These are phyloP conservation scores for Thelonectria blattea DNA, from an alignment of 2,329 filamentous ascomycete species.

Conservation along the genomic window DNA sequence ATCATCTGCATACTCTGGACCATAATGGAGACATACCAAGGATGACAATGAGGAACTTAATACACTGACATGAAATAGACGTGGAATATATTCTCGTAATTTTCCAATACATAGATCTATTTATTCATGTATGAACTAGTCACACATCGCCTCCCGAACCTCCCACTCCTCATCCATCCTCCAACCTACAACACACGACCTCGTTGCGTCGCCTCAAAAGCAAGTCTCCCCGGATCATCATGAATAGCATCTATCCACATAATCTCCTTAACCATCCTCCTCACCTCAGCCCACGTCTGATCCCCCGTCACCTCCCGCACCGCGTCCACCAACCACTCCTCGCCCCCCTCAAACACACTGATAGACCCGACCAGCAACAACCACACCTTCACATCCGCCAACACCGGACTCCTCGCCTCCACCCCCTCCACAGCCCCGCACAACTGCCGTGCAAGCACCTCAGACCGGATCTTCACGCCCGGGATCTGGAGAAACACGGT, in stretches of 20 bases:
- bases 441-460: slow-evolving; percentile 20
- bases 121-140: too few species aligned
- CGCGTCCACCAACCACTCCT: slow-evolving; percentile 33
- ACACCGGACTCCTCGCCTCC: not conserved
- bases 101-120: too few species aligned
- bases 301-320: slow-evolving; percentile 21
- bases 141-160: too few species aligned
- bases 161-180: too few species aligned
- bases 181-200: not conserved
- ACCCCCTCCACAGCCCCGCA: slow-evolving; percentile 23
- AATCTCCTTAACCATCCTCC: slow-evolving; percentile 25
- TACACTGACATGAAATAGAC: too few species aligned
- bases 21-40: too few species aligned
- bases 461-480: slow-evolving; percentile 27
- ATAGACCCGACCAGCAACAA: slow-evolving; percentile 35
- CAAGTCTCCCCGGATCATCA: slow-evolving; percentile 25
- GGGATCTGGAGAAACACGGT: slow-evolving; percentile 37
- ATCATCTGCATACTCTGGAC: too few species aligned
- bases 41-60: too few species aligned
- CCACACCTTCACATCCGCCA: slow-evolving; percentile 37
- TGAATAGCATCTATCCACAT: slow-evolving; percentile 39
- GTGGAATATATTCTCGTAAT: too few species aligned
- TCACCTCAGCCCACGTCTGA: slow-evolving; percentile 33
- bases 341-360: slow-evolving; percentile 28
- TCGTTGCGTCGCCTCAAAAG: slow-evolving; percentile 15